A percentile compares a stretch with the other conserved stretches of the same genome.
Conservation (phyloP, 2,329 filamentous ascomycete species). For the Alternaria rosae region DNA sequence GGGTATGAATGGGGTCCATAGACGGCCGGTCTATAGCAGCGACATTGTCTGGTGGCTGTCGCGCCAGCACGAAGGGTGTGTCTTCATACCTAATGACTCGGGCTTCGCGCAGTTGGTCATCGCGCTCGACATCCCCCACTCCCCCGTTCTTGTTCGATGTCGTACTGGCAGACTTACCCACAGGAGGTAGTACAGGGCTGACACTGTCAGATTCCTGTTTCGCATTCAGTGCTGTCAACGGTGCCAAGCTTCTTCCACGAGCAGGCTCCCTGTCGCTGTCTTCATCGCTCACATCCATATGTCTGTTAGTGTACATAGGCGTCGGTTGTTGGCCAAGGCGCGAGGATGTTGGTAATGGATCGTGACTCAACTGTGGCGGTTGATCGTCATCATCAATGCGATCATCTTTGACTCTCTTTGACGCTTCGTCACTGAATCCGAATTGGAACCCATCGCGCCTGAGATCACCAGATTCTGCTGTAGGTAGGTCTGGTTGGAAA, state of each 20-base stretch:
- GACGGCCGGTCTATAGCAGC: neutral
- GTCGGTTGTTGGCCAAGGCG: conserved; percentile 6
- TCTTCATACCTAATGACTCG: neutral
- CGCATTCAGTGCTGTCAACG: conserved; percentile 10
- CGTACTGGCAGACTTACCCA: conserved; percentile 13
- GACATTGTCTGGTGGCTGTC: neutral
- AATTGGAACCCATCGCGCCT: neutral
- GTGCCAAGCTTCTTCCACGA: conserved; percentile 4
- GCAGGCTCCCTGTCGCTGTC: conserved; percentile 16
- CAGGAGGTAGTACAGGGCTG: conserved; percentile 34
- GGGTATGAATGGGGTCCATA: neutral
- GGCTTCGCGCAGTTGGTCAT: neutral
- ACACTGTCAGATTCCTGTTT: conserved; percentile 22
- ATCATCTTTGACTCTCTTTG: neutral
- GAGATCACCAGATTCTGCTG: neutral
- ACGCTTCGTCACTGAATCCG: neutral
- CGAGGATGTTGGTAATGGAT: conserved; percentile 15
- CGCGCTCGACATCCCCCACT: neutral
- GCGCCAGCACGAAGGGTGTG: neutral
- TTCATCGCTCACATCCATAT: conserved; percentile 20
- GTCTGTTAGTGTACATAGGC: conserved; percentile 13
- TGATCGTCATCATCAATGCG: conserved; percentile 24
- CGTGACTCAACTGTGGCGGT: conserved; percentile 34
- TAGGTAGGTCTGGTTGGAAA: neutral
- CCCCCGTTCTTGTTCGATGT: conserved; percentile 4